Evolutionary conservation across 2,329 filamentous ascomycete genomes (phyloP), one percentile per base, ranked within the genome.

Genomic region (Apiospora phragmitis): DNA sequence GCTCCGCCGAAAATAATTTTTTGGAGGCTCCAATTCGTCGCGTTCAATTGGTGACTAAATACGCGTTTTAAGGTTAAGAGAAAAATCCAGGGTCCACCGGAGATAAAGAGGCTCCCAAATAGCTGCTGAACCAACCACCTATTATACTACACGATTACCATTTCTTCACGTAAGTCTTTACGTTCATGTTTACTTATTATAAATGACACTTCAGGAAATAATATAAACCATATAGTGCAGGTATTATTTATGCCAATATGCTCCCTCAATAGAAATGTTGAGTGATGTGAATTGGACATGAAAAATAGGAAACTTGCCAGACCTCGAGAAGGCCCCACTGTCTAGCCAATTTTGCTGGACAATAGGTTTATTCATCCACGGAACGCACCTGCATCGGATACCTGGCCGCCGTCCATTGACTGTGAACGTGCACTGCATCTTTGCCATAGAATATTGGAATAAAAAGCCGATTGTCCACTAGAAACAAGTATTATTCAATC

Each of bases 11-110:
- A 62, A 62, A 62, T 38, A 62, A 62, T 38, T 38, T 38, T 49
- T 49, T 62, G 21, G 55, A 62, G 32, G 55, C 55, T 38, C 55
- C 55, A 62, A 62, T 62, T 62, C 29, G 55, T 62, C 55, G 55
- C 55, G 55, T 62, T n/a, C 55, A 62, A 21, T 62, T 59, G 32
- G 55, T 32, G 49, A 32, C 26, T 18, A 55, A 18, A 14, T 32
- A 55, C 49, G 55, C 55, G 55, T 38, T 38, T 62, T n/a, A 43
- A 18, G 12, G n/a, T n/a, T n/a, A 35, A 62, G 55, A 12, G 55
- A 62, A 38, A 18, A 38, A 38, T 38, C 29, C 32, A 38, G 55
- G 55, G 55, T 62, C 55, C 55, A 62, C 55, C 38, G 26, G 18
- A n/a, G 43, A 47, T n/a, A 49, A 14, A n/a, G 18, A 21, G 18